Evolutionary conservation across 83 land plant species (phyloP).

Genomic region (Isoetes engelmannii): DNA sequence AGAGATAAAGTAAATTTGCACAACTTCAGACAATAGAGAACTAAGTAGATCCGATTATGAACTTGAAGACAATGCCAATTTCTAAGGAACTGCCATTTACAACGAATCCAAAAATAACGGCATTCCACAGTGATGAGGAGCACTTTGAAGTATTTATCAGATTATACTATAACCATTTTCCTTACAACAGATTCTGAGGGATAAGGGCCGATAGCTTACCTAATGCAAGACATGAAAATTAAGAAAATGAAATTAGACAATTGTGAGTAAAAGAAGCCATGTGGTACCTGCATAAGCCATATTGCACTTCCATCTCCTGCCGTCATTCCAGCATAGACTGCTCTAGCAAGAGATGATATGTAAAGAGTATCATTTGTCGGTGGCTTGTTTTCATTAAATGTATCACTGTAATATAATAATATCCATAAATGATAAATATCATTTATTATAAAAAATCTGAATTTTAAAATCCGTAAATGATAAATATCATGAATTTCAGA

Average conservation of each 20-base stretch:
- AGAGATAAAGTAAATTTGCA: background rate
- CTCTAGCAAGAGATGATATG: constrained; percentile 75
- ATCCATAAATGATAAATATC: no score
- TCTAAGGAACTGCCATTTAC: no score
- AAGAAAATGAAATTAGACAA: background rate
- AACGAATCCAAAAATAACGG: background rate
- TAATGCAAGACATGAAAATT: background rate
- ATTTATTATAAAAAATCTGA: no score
- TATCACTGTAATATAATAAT: constrained; percentile 55
- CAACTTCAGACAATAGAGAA: background rate
- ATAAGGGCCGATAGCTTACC: no score
- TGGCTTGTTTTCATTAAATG: constrained; percentile 90
- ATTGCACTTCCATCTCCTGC: constrained; percentile 75
- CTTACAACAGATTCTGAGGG: no score
- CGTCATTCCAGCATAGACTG: constrained; percentile 79
- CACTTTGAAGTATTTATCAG: no score
- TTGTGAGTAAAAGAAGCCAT: background rate
- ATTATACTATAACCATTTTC: no score
- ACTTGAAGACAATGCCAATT: no score
- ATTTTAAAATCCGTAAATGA: no score
- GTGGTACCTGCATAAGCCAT: constrained; percentile 90
- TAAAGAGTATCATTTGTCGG: constrained; percentile 78
- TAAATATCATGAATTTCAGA: no score
- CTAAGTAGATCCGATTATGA: background rate
- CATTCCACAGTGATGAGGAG: background rate